Evolutionary conservation across 345 rosid species (phyloP).

Genomic region (Diplotaxis tenuifolia): DNA sequence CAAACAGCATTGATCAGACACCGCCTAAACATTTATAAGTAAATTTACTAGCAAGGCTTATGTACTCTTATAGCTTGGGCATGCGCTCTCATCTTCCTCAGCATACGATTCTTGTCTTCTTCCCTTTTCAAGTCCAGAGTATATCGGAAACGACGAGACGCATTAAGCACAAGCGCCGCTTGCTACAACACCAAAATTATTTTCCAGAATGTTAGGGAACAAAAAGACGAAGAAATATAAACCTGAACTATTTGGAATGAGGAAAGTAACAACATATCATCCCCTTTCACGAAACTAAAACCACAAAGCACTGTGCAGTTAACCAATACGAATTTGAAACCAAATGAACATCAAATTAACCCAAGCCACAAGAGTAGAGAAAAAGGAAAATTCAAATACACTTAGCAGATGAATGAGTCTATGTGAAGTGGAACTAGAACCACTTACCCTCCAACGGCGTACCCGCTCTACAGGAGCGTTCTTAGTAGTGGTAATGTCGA

Average conservation of each 20-base stretch:
- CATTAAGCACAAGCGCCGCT: conserved; percentile 96
- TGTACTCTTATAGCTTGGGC: conserved; percentile 84
- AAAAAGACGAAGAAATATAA: too few species aligned
- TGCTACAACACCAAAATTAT: conserved; percentile 51
- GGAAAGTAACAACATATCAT: too few species aligned
- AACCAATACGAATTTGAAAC: too few species aligned
- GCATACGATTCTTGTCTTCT: conserved; percentile 60
- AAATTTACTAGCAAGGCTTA: conserved; percentile 3
- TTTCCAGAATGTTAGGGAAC: neutral
- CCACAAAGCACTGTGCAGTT: too few species aligned
- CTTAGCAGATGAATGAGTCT: too few species aligned
- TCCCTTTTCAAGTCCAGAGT: conserved; percentile 89
- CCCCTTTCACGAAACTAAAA: too few species aligned
- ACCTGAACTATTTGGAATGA: too few species aligned
- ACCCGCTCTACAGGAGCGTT: conserved; percentile 63
- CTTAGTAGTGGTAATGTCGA: conserved; percentile 68
- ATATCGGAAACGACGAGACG: conserved; percentile 94
- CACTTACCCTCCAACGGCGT: conserved; percentile 87
- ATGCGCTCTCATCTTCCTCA: conserved; percentile 78
- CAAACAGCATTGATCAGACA: conserved; percentile 19
- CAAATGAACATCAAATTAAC: neutral
- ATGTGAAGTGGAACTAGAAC: too few species aligned
- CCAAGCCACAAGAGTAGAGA: too few species aligned
- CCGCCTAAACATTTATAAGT: neutral
- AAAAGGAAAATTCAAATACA: too few species aligned